Base-by-base conservation (phyloP, 345 rosid genomes). In the Hibiscus syriacus region DNA sequence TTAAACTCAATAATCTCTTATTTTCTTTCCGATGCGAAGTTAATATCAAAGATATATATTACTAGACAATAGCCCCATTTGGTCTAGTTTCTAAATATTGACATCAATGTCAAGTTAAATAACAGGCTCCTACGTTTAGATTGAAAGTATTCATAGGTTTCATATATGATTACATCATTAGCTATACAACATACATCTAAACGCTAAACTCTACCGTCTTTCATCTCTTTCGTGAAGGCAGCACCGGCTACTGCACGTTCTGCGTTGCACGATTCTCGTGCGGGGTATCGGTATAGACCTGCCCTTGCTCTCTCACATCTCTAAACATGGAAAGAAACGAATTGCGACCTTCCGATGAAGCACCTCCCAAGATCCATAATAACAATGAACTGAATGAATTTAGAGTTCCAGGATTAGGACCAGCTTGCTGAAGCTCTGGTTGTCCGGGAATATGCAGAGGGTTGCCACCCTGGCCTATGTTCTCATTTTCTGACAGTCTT, bases 361-460 rank as follows among this genome's bases (percentile, higher is more conserved):
- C 98, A 64, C 98, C 99, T 23, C 99, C 99, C 74, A 95, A 69
- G 70, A 95, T 92, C 97, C 97, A 88, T 63, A 95, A 73, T 79
- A 95, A 45, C 19, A 45, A 14, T 45, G 50, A 45, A 45, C 50
- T 45, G 43, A 95, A 81, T 0, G 98, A 89, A 84, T 80, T 94
- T 97, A 94, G 80, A 2, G 82, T 78, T 17, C 93, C 88, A 0
- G 93, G 80, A 77, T 80, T 84, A 0, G 82, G 67, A 50, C 79
- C 95, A 2, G 83, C 78, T 60, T 74, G 90, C 68, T 34, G 81
- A 53, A 76, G 60, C 70, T 82, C 86, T 5, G 79, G 66, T 65
- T 77, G 83, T 29, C 79, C 78, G 2, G 85, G 80, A 65, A 65
- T 80, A 70, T 69, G 87, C 70, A 59, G 20, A 27, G 79, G 76